phyloP scores from a whole-genome alignment of 2,329 filamentous ascomycete genomes.

The Parastagonospora avenae region DNA sequence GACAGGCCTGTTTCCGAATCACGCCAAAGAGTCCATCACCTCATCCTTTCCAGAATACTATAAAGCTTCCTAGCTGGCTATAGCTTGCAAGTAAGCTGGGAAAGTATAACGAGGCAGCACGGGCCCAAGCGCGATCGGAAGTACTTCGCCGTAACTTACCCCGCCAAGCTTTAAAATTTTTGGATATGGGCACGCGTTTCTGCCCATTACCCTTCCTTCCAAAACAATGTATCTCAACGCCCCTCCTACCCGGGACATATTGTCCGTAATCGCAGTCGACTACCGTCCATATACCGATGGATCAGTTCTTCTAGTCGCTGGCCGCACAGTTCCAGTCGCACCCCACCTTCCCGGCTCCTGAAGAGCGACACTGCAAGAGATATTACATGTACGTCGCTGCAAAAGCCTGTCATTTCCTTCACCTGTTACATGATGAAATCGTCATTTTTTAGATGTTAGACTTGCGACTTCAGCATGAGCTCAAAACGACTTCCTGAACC shows the following conservation, averaged over 20 bases:
- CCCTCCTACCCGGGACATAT: conserved; percentile 18
- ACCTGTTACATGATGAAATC: conserved; percentile 38
- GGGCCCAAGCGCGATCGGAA: too few relatives aligned
- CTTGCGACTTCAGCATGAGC: conserved; percentile 47
- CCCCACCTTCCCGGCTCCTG: conserved; percentile 11
- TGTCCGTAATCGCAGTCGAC: conserved; percentile 11
- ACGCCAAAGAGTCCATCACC: too few relatives aligned
- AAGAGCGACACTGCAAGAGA: background rate
- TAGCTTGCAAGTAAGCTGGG: too few relatives aligned
- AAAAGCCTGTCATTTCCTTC: background rate
- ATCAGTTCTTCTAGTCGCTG: conserved; percentile 14
- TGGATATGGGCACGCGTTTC: conserved; percentile 23
- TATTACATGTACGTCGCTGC: conserved; percentile 18
- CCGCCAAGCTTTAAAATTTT: conserved; percentile 17
- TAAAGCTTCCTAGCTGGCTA: too few relatives aligned
- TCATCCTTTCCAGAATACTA: too few relatives aligned
- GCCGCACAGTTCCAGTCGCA: conserved; percentile 11
- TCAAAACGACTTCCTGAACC: conserved; percentile 44
- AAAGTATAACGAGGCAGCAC: too few relatives aligned
- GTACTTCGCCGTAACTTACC: too few relatives aligned
- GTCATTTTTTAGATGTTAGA: conserved; percentile 49
- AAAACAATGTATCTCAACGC: conserved; percentile 34
- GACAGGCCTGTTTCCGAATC: too few relatives aligned
- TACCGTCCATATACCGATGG: conserved; percentile 7
- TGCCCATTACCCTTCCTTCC: conserved; percentile 31